Conservation (phyloP, 2,329 filamentous ascomycete genomes). For the Alternaria sp. region DNA sequence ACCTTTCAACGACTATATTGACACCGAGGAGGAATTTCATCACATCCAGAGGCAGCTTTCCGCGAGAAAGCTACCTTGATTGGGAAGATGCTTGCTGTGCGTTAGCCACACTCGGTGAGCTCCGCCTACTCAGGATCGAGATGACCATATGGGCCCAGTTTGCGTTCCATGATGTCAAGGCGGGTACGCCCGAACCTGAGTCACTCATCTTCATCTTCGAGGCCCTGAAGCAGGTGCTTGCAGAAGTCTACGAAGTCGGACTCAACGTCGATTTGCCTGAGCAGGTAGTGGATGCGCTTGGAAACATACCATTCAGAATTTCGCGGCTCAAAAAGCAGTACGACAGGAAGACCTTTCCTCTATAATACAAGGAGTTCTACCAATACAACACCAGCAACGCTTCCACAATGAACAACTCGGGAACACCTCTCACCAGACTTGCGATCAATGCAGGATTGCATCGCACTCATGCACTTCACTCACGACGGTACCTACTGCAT, state of each 20-base stretch:
- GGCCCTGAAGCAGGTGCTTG: not conserved
- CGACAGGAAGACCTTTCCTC: not conserved
- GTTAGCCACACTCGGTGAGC: slow-evolving; percentile 1
- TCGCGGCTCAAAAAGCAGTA: not conserved
- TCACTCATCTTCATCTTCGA: not conserved
- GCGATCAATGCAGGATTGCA: too few species aligned
- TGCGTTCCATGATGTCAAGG: not conserved
- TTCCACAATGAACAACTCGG: too few species aligned
- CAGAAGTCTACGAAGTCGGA: slow-evolving; percentile 6
- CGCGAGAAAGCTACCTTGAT: slow-evolving; percentile 3
- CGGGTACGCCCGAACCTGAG: too few species aligned
- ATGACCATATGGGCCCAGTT: slow-evolving; percentile 9
- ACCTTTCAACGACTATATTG: slow-evolving; percentile 10
- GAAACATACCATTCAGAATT: not conserved
- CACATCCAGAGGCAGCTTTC: not conserved
- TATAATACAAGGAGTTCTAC: not conserved
- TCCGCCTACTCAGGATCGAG: slow-evolving; percentile 12
- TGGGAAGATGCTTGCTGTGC: slow-evolving; percentile 6
- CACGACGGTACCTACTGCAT: too few species aligned
- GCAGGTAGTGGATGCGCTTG: slow-evolving; percentile 1
- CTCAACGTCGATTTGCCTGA: slow-evolving; percentile 10
- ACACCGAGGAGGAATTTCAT: slow-evolving; percentile 1
- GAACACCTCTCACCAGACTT: too few species aligned
- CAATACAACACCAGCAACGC: too few species aligned
- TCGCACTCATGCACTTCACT: too few species aligned